These are phyloP conservation scores for Leptographium flavum DNA, from an alignment of 2,329 filamentous ascomycete genomes.

Conservation along the genomic window DNA sequence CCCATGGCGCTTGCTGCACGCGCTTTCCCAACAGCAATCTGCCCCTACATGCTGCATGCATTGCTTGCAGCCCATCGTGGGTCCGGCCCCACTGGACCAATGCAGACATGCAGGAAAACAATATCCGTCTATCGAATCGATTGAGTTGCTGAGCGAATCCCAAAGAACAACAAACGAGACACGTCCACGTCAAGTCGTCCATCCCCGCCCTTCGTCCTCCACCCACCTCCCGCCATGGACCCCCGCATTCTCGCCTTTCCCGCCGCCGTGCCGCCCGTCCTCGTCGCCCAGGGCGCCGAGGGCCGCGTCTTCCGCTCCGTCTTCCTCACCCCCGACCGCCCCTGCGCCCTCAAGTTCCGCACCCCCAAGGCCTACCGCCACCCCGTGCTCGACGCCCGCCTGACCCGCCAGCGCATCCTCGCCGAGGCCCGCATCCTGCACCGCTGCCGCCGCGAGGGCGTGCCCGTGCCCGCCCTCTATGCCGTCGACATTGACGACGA, in stretches of 20 bases:
- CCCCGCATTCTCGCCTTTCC: constrained; percentile 45
- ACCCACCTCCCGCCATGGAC: constrained; percentile 19
- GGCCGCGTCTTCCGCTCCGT: constrained; percentile 81
- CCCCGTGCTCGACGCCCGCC: constrained; percentile 69
- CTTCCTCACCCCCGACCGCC: constrained; percentile 53
- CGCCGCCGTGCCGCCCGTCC: constrained; percentile 39
- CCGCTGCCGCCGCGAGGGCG: constrained; percentile 63
- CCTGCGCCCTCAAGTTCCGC: constrained; percentile 79
- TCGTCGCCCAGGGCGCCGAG: constrained; percentile 91
- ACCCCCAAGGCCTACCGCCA: constrained; percentile 87
- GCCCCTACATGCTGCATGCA: no score
- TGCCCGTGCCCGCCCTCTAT: constrained; percentile 70
- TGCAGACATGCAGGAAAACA: no score
- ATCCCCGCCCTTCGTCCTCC: no score
- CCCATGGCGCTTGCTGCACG: no score
- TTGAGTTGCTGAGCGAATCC: no score
- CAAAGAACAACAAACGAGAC: no score
- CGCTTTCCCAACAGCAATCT: no score
- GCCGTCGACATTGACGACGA: constrained; percentile 34
- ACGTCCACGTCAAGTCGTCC: no score
- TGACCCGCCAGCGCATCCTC: constrained; percentile 76
- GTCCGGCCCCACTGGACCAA: no score
- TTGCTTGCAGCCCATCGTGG: no score
- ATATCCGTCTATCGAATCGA: no score
- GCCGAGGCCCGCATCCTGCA: constrained; percentile 78